These are phyloP conservation scores for Lodderomyces elongisporus DNA, from an alignment of 1,139 yeast species.

Conservation along the genomic window DNA sequence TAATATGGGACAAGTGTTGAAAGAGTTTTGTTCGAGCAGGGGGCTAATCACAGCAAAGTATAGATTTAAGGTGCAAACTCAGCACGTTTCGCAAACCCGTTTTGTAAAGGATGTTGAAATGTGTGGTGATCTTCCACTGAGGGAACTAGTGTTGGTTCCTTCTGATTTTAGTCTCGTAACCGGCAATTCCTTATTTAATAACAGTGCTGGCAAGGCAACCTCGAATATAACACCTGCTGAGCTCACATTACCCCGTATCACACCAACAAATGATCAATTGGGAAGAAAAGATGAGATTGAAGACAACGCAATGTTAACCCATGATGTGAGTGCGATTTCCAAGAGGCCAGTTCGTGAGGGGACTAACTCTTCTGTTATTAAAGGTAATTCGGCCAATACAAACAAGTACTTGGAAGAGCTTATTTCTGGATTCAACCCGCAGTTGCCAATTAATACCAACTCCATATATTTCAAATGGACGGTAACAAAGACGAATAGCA, in stretches of 20 bases:
- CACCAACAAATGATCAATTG: conserved; percentile 23
- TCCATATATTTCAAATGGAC: conserved; percentile 53
- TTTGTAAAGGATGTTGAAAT: conserved; percentile 19
- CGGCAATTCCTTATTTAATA: conserved; percentile 6
- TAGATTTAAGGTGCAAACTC: conserved; percentile 11
- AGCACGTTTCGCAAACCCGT: conserved; percentile 6
- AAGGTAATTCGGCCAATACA: conserved; percentile 12
- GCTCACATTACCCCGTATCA: conserved; percentile 21
- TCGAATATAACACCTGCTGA: conserved; percentile 29
- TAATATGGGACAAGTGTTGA: conserved; percentile 29
- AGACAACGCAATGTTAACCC: conserved; percentile 8
- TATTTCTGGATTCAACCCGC: conserved; percentile 28
- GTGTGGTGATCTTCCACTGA: conserved; percentile 19
- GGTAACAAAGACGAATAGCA: conserved; percentile 85
- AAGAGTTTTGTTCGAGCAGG: conserved; percentile 28
- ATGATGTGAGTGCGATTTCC: neutral
- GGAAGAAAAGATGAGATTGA: conserved; percentile 17
- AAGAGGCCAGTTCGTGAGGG: neutral
- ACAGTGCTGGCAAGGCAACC: conserved; percentile 7
- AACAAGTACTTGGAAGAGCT: conserved; percentile 35
- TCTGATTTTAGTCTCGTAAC: conserved; percentile 9
- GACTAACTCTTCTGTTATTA: conserved; percentile 5
- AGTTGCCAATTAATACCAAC: conserved; percentile 33
- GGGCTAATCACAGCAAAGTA: conserved; percentile 23
- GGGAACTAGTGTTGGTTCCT: conserved; percentile 21